Base-by-base conservation (phyloP, 345 rosid genomes). In the Syzygium jambos region DNA sequence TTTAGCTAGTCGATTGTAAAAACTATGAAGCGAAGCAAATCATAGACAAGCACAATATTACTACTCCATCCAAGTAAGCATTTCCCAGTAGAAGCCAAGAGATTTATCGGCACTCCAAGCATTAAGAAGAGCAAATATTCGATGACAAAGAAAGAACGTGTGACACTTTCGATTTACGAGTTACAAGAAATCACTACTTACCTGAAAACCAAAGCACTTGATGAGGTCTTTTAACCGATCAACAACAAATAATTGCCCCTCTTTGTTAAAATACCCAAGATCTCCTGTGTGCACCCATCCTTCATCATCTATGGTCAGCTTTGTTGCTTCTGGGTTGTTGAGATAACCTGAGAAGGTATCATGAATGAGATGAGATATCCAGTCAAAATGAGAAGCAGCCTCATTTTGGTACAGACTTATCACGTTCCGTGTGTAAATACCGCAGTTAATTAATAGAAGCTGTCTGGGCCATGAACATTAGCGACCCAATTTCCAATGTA, bases 231-330 rank as follows among this genome's bases (percentile, higher is more conserved):
- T 94, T 59, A 92, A 86, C 34, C 95, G 89, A 22, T 94, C 94
- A 34, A 91, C 91, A 43, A 94, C 92, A 90, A 63, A 93, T 53
- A 92, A 41, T 52, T 53, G 90, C 27, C 94, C 94, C 5, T 89
- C 91, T 43, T 87, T 91, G 61, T 93, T 88, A 87, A 93, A 92
- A 85, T 93, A 93, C 57, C 95, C 94, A 52, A 93, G 90, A 86
- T 93, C 95, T 54, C 94, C 94, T 0, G 93, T 93, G 38, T 87
- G 95, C 11, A 93, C 25, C 94, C 94, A 93, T 52, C 92, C 93
- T 78, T 90, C 51, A 13, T 85, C 85, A 86, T 94, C 95, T 57
- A 92, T 91, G 9, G 93, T 90, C 49, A 55, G 85, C 87, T 89
- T 90, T 23, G 94, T 91, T 23, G 95, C 95, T 51, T 89, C 85